Conservation (phyloP, 2,329 filamentous ascomycete species). For the Penicillium sp. region DNA sequence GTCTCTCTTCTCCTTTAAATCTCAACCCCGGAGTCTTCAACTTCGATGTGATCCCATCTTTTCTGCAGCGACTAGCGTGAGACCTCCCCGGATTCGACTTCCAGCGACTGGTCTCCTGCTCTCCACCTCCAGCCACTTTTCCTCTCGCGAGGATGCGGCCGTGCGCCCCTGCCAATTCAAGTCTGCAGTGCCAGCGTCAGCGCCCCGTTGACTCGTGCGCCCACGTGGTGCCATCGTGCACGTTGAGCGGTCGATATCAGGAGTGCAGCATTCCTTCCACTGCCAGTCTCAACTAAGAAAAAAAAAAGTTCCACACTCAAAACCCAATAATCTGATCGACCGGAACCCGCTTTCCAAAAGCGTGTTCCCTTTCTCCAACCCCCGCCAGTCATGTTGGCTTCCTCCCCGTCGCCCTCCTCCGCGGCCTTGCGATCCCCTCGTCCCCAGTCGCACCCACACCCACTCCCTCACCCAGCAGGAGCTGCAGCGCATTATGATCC, state of each 20-base stretch:
- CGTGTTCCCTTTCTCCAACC: neutral
- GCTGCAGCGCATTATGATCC: constrained; percentile 35
- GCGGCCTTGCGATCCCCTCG: constrained; percentile 37
- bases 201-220: constrained; percentile 39
- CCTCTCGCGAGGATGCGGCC: constrained; percentile 29
- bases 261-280: constrained; percentile 21
- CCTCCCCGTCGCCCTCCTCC: constrained; percentile 45
- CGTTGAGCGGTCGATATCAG: constrained; percentile 23
- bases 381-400: constrained; percentile 39
- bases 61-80: neutral
- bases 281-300: neutral
- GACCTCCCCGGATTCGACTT: constrained; percentile 7
- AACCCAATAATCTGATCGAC: constrained; percentile 1
- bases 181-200: constrained; percentile 36
- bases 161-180: constrained; percentile 34
- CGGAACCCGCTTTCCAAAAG: neutral
- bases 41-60: constrained; percentile 6
- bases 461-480: constrained; percentile 22
- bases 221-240: constrained; percentile 40
- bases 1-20: neutral
- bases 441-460: neutral
- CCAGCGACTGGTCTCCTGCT: constrained; percentile 3
- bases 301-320: neutral
- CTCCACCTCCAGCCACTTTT: constrained; percentile 5
- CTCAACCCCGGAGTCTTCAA: neutral